Conservation (phyloP, 306 rosid species). For the Acacia acuminata region DNA sequence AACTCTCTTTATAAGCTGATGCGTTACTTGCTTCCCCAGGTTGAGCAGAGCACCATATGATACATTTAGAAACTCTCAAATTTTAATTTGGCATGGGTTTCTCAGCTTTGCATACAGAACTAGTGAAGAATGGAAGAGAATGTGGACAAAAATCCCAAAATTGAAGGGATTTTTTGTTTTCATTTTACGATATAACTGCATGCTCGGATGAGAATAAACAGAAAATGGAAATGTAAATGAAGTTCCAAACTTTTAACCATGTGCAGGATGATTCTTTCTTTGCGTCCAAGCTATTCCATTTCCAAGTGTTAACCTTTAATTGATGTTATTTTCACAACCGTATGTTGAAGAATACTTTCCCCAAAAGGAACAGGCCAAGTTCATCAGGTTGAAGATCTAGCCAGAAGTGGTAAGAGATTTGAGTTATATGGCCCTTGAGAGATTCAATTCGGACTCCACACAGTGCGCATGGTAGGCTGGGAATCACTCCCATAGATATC, state of each 20-base stretch:
- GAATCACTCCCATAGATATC: not conserved
- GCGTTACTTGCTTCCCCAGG: slow-evolving; percentile 13
- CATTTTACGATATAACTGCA: not conserved
- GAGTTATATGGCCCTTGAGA: not conserved
- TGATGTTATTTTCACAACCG: not conserved
- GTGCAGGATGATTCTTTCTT: slow-evolving; percentile 1
- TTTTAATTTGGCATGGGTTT: not conserved
- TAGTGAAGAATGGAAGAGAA: not conserved
- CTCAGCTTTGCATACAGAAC: not conserved
- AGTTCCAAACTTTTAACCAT: not conserved
- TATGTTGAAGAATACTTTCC: not conserved
- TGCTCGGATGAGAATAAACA: not conserved
- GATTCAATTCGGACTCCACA: not conserved
- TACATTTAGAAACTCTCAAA: not conserved
- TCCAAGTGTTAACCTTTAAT: not conserved
- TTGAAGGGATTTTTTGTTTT: not conserved
- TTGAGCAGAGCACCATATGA: not conserved
- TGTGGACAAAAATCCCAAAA: not conserved
- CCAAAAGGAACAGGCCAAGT: not conserved
- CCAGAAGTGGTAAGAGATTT: not conserved
- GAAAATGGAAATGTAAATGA: not conserved
- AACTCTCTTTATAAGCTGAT: not conserved
- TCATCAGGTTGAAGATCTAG: not conserved
- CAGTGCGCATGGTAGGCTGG: not conserved
- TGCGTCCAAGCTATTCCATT: slow-evolving; percentile 17